Percentiles rank a stretch among this genome's conserved stretches.
phyloP scores from a whole-genome alignment of 108 stramenopile species.

The Tribonema minus region DNA sequence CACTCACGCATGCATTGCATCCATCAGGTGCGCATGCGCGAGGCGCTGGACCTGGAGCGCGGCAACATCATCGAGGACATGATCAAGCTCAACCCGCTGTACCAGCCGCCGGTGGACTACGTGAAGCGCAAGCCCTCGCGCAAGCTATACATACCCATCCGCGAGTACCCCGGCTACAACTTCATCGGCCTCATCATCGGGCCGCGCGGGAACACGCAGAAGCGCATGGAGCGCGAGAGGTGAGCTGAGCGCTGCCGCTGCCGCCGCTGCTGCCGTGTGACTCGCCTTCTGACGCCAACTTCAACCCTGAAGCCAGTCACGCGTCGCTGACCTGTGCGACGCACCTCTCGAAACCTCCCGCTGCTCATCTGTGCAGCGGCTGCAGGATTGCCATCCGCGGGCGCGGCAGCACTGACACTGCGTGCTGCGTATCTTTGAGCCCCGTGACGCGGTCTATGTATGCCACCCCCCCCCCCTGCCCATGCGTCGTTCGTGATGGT shows the following conservation, averaged over 20 bases:
- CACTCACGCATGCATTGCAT: no score
- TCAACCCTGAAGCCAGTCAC: no score
- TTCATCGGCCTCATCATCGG: conserved; percentile 66
- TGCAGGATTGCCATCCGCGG: conserved; percentile 98
- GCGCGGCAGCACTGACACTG: no score
- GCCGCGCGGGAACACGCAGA: conserved; percentile 96
- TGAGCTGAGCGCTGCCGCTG: not conserved
- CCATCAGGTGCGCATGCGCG: conserved; percentile 80
- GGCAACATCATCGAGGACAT: conserved; percentile 77
- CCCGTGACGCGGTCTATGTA: no score
- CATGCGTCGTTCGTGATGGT: no score
- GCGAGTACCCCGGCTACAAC: conserved; percentile 47
- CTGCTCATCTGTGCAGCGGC: no score
- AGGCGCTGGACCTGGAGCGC: conserved; percentile 73
- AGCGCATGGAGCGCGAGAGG: conserved; percentile 79
- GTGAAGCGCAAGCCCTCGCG: conserved; percentile 54
- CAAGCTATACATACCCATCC: conserved; percentile 50
- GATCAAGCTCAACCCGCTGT: conserved; percentile 68
- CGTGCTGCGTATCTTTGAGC: no score
- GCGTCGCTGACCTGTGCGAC: no score
- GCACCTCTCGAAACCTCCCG: no score
- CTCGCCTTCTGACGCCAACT: no score
- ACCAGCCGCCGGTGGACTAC: conserved; percentile 50
- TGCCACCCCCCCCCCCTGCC: no score
- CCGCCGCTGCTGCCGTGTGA: no score